Evolutionary conservation across 805 yeast genomes (phyloP).

Genomic region (Priceomyces melissophilus): DNA sequence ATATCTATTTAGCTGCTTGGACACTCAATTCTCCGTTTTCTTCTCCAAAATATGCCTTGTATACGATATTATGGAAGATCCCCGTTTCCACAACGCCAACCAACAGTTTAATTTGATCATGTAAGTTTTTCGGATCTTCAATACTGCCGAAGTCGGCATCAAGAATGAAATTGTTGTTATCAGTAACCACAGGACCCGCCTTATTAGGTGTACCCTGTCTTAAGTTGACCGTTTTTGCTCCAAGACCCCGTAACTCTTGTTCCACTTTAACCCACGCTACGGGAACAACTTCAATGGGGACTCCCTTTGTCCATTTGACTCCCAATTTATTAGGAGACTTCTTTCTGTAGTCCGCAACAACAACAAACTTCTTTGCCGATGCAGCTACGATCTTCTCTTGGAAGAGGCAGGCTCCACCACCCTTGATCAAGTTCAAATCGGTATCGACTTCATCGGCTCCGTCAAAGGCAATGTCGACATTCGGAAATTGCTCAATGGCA

Average conservation of each 20-base stretch:
- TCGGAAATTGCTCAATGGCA: conserved; percentile 73
- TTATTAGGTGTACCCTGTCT: conserved; percentile 89
- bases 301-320: conserved; percentile 79
- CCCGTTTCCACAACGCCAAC: conserved; percentile 98
- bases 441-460: conserved; percentile 97
- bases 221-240: conserved; percentile 60
- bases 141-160: conserved; percentile 92
- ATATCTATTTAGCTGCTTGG: not conserved
- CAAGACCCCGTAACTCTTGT: conserved; percentile 56
- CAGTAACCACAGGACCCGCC: conserved; percentile 97
- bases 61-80: conserved; percentile 70
- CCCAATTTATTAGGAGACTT: conserved; percentile 69
- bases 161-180: conserved; percentile 87
- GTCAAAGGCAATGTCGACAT: conserved; percentile 89
- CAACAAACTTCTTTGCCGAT: conserved; percentile 68
- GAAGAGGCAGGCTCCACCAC: conserved; percentile 97
- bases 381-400: conserved; percentile 94
- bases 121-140: conserved; percentile 48
- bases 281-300: conserved; percentile 95
- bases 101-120: conserved; percentile 62
- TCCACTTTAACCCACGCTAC: conserved; percentile 76
- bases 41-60: conserved; percentile 86
- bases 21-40: conserved; percentile 53
- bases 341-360: conserved; percentile 92
- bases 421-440: conserved; percentile 81